Evolutionary conservation across 306 rosid species (phyloP).

Genomic region (Canavalia gladiata): DNA sequence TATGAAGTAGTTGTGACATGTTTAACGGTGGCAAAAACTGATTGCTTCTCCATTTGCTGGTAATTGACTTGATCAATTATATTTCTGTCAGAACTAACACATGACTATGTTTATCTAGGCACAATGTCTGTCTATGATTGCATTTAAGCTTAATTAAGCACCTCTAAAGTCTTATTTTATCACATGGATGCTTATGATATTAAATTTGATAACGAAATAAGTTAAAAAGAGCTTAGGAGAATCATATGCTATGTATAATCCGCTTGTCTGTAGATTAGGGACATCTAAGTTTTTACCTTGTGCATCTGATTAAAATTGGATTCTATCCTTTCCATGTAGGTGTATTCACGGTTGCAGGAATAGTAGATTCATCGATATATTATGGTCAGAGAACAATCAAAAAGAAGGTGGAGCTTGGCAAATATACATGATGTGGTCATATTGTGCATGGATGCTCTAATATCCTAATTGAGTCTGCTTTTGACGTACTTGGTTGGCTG

Average conservation of each 20-base stretch:
- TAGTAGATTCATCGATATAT: constrained; percentile 79
- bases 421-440: constrained; percentile 55
- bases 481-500: constrained; percentile 29
- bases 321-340: constrained; percentile 56
- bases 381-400: constrained; percentile 76
- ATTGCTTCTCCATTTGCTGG: background rate
- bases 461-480: constrained; percentile 38
- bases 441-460: constrained; percentile 29
- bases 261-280: background rate
- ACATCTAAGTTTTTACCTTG: background rate
- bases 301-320: constrained; percentile 35
- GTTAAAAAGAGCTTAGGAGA: too few species aligned
- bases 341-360: constrained; percentile 81
- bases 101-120: too few species aligned
- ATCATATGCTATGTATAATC: background rate
- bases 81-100: background rate
- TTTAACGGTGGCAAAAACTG: background rate
- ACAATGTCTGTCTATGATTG: too few species aligned
- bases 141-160: too few species aligned
- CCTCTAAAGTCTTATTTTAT: too few species aligned
- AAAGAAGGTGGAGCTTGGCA: constrained; percentile 75
- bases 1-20: constrained; percentile 1
- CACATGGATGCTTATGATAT: too few species aligned
- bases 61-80: background rate
- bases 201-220: too few species aligned